A percentile compares a stretch with the other conserved stretches of the same genome.
These are phyloP conservation scores for Claviceps pazoutovae DNA, from an alignment of 2,329 filamentous ascomycete species.

Conservation along the genomic window DNA sequence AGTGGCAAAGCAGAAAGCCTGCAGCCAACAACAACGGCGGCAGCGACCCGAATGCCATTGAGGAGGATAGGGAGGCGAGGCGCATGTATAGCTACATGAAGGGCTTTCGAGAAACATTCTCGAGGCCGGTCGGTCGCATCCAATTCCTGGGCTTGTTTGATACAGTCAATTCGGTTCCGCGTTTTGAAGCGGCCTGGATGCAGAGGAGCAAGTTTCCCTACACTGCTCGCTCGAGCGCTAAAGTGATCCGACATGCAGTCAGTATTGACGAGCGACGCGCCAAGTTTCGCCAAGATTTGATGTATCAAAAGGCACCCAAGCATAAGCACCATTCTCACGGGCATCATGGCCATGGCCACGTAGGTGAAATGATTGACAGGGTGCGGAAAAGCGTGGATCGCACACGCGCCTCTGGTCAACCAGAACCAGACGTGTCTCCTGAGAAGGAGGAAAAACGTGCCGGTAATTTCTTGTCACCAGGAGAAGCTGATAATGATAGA, in stretches of 20 bases:
- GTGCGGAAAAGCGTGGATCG: constrained; percentile 9
- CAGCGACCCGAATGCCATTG: constrained; percentile 17
- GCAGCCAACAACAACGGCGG: constrained; percentile 17
- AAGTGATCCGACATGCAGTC: constrained; percentile 54
- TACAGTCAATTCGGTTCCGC: constrained; percentile 66
- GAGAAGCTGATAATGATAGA: constrained; percentile 4
- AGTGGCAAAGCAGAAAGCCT: constrained; percentile 52
- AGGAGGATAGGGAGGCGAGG: constrained; percentile 19
- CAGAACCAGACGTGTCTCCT: neutral
- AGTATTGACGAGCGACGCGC: constrained; percentile 57
- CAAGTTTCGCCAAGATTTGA: constrained; percentile 58
- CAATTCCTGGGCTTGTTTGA: constrained; percentile 69
- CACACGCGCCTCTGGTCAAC: neutral
- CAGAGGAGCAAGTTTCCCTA: constrained; percentile 65
- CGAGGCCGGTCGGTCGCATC: constrained; percentile 58
- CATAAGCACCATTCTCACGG: constrained; percentile 10
- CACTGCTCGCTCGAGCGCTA: constrained; percentile 41
- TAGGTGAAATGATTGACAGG: constrained; percentile 8
- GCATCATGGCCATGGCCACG: constrained; percentile 13
- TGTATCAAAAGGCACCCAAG: constrained; percentile 33
- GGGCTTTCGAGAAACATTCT: constrained; percentile 69
- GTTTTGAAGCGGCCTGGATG: constrained; percentile 67
- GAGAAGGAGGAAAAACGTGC: neutral
- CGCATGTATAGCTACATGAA: constrained; percentile 63
- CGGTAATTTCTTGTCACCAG: constrained; percentile 7